Evolutionary conservation across 805 yeast species (phyloP).

Genomic region (Suhomyces sp.): DNA sequence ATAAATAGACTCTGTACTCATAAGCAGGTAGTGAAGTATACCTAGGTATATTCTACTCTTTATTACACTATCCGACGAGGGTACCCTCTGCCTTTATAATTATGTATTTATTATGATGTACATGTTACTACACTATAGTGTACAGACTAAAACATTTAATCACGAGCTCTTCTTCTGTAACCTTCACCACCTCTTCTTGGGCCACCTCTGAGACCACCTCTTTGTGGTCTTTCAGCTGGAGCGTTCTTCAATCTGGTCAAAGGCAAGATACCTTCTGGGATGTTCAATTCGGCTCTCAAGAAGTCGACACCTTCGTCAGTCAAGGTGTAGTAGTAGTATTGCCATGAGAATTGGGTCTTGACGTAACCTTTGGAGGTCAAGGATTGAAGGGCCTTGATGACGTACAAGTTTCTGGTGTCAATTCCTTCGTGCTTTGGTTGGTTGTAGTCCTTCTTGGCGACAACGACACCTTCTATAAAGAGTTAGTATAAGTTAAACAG

Average conservation of each 20-base stretch:
- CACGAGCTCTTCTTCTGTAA: slow-evolving; percentile 65
- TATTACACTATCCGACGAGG: too few species aligned
- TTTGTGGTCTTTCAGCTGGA: slow-evolving; percentile 75
- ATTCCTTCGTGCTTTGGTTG: slow-evolving; percentile 97
- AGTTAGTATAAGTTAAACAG: slow-evolving; percentile 32
- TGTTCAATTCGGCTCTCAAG: slow-evolving; percentile 96
- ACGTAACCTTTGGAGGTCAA: slow-evolving; percentile 98
- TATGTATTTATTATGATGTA: slow-evolving; percentile 1
- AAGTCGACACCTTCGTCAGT: slow-evolving; percentile 99
- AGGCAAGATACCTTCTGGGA: slow-evolving; percentile 98
- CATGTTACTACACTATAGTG: not conserved
- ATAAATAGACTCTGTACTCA: too few species aligned
- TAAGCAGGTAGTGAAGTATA: too few species aligned
- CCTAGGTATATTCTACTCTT: too few species aligned
- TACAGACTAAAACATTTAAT: slow-evolving; percentile 22
- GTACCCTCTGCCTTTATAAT: not conserved
- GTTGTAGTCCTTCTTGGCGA: slow-evolving; percentile 98
- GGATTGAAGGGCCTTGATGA: slow-evolving; percentile 98
- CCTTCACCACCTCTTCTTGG: slow-evolving; percentile 40
- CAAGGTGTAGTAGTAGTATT: slow-evolving; percentile 99
- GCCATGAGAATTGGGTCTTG: slow-evolving; percentile 99
- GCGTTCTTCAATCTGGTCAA: slow-evolving; percentile 94
- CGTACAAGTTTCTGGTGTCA: slow-evolving; percentile 96
- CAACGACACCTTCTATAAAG: slow-evolving; percentile 92
- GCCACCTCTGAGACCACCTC: slow-evolving; percentile 37